Conservation (phyloP, 495 filamentous ascomycete species). For the Choiromyces venosus region DNA sequence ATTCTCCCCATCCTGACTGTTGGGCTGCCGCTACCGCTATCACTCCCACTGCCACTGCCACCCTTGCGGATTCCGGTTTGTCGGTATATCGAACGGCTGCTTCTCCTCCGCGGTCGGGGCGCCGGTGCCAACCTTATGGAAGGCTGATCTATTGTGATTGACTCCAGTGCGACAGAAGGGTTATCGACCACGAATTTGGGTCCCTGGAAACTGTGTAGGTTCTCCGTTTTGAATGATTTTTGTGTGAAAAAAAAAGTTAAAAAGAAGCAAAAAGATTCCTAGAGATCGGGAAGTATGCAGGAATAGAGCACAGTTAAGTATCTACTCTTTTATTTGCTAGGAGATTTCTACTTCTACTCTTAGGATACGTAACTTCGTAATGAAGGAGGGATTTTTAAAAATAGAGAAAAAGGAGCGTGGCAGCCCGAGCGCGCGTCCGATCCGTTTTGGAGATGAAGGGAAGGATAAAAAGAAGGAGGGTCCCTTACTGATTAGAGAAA, state of each 20-base stretch:
- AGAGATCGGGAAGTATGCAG: too few relatives aligned
- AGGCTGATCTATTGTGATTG: conserved; percentile 34
- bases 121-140: conserved; percentile 35
- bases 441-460: too few relatives aligned
- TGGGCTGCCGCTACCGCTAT: conserved; percentile 26
- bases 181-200: conserved; percentile 16
- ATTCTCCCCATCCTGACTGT: conserved; percentile 35
- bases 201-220: conserved; percentile 22
- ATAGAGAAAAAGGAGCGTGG: too few relatives aligned
- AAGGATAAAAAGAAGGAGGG: too few relatives aligned
- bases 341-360: too few relatives aligned
- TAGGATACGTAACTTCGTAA: too few relatives aligned
- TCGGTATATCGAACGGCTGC: conserved; percentile 35
- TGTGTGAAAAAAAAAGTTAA: conserved; percentile 13
- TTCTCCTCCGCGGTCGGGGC: conserved; percentile 33
- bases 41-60: conserved; percentile 34
- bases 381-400: too few relatives aligned
- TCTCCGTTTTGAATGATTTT: too few relatives aligned
- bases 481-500: too few relatives aligned
- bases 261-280: conserved; percentile 11
- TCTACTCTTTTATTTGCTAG: too few relatives aligned
- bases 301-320: conserved; percentile 18
- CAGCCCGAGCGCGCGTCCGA: too few relatives aligned
- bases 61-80: conserved; percentile 36
- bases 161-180: conserved; percentile 29